Conservation (phyloP, 176 grass and related monocot genomes). For the Musa troglodytarum region DNA sequence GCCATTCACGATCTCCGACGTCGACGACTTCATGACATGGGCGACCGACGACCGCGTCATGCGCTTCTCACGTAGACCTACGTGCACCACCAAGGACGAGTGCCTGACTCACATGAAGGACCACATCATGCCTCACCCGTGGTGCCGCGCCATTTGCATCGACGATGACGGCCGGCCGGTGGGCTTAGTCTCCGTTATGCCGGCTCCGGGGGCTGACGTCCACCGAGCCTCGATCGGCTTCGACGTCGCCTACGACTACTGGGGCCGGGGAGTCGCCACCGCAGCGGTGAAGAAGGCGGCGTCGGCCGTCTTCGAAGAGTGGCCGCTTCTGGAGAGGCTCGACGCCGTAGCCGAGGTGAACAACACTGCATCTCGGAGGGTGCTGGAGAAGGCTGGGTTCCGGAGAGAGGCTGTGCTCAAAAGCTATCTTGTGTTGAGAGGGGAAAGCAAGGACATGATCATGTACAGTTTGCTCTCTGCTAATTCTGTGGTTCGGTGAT, state of each 20-base stretch:
- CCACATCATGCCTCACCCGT: constrained; percentile 40
- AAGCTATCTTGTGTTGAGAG: constrained; percentile 18
- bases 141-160: constrained; percentile 41
- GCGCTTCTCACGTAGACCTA: constrained; percentile 27
- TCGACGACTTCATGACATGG: constrained; percentile 47
- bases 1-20: constrained; percentile 26
- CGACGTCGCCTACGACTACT: constrained; percentile 29
- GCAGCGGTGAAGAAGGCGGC: constrained; percentile 32
- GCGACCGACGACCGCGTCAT: constrained; percentile 52
- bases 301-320: constrained; percentile 32
- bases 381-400: constrained; percentile 57
- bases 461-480: constrained; percentile 45
- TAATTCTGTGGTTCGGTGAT: constrained; percentile 3
- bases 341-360: constrained; percentile 39
- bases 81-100: constrained; percentile 30
- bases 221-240: constrained; percentile 45
- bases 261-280: constrained; percentile 34
- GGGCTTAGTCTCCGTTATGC: constrained; percentile 39
- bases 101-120: constrained; percentile 26
- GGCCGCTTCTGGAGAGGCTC: constrained; percentile 39
- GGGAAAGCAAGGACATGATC: constrained; percentile 17
- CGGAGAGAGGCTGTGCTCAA: constrained; percentile 37
- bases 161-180: constrained; percentile 26
- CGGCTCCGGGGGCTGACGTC: constrained; percentile 25
- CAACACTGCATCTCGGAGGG: constrained; percentile 41